Conservation (phyloP, 345 rosid species). For the sweet orange (Citrus sinensis) region DVS_A1.0 CM039168.1:22061001-22061500, state of each 20-base stretch:
- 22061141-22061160: neutral
- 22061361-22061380: rapidly evolving
- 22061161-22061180: neutral
- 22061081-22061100: neutral
- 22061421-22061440: rapidly evolving
- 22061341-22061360: rapidly evolving
- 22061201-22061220: neutral
- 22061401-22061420: too few relatives aligned
- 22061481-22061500: neutral
- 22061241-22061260: rapidly evolving
- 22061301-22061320: rapidly evolving
- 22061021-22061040: too few relatives aligned
- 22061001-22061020: neutral
- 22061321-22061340: rapidly evolving
- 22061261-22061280: rapidly evolving
- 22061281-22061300: rapidly evolving
- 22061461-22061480: neutral
- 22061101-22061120: neutral
- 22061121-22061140: neutral
- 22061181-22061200: neutral
- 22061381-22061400: too few relatives aligned
- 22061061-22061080: neutral
- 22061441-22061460: neutral
- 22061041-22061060: neutral
- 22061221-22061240: rapidly evolving